Percentiles rank a stretch among this genome's conserved stretches.
These are phyloP conservation scores for Phytophthora boehmeriae DNA, from an alignment of 352 stramenopile species.

Conservation along the genomic window DNA sequence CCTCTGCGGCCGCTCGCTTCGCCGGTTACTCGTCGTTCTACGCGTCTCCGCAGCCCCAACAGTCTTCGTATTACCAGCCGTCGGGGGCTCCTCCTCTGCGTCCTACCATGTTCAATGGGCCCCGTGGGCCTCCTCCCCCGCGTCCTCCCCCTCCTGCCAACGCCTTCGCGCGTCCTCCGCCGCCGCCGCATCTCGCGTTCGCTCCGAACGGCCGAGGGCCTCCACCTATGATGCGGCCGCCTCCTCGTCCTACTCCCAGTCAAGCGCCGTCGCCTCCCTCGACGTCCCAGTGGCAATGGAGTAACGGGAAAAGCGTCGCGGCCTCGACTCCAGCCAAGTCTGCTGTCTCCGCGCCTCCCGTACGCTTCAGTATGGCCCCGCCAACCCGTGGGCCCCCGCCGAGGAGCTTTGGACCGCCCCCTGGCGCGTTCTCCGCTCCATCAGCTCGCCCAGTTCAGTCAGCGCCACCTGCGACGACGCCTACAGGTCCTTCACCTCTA, in stretches of 20 bases:
- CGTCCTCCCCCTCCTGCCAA: constrained; percentile 16
- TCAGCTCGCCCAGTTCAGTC: too few species aligned
- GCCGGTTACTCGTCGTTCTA: constrained; percentile 79
- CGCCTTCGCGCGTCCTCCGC: constrained; percentile 23
- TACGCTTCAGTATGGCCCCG: constrained; percentile 52
- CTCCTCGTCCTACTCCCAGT: constrained; percentile 30
- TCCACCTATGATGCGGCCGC: constrained; percentile 46
- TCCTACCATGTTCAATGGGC: constrained; percentile 26
- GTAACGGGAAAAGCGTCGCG: constrained; percentile 40
- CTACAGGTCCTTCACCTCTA: constrained; percentile 19
- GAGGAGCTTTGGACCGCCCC: constrained; percentile 25
- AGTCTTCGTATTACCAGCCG: constrained; percentile 14
- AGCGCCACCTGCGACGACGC: constrained; percentile 4
- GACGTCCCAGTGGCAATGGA: constrained; percentile 72
- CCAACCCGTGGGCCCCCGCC: constrained; percentile 18
- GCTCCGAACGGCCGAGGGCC: constrained; percentile 25
- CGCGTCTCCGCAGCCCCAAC: constrained; percentile 27
- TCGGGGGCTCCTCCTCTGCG: constrained; percentile 16
- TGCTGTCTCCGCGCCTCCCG: constrained; percentile 39
- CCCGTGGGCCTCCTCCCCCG: constrained; percentile 28
- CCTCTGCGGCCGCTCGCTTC: constrained; percentile 50
- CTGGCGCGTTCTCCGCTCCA: constrained; percentile 15
- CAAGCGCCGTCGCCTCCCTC: constrained; percentile 21
- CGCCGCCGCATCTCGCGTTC: constrained; percentile 22
- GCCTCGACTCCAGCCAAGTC: constrained; percentile 7